Evolutionary conservation across 2,329 filamentous ascomycete species (phyloP).

Genomic region (Fusarium siculi): DNA sequence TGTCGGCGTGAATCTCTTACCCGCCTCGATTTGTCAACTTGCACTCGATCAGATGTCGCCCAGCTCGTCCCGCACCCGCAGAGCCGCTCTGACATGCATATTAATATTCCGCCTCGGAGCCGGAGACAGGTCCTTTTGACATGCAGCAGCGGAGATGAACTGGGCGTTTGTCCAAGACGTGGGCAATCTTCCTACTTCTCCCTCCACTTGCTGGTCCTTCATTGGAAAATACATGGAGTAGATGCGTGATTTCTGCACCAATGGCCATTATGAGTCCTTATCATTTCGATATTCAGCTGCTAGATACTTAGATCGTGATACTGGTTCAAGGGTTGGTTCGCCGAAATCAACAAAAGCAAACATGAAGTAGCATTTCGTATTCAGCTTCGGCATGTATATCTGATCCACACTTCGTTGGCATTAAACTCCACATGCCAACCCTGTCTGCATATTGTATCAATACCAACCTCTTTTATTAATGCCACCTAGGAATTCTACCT

Average conservation of each 20-base stretch:
- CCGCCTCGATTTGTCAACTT: neutral
- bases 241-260: neutral
- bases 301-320: neutral
- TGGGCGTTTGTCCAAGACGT: slow-evolving; percentile 1
- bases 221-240: slow-evolving; percentile 2
- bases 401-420: slow-evolving; percentile 17
- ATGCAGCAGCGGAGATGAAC: slow-evolving; percentile 24
- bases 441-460: slow-evolving; percentile 19
- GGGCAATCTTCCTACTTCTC: neutral
- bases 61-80: neutral
- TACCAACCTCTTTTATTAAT: slow-evolving; percentile 7
- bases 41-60: neutral
- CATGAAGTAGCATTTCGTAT: neutral
- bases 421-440: slow-evolving; percentile 1
- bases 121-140: slow-evolving; percentile 2
- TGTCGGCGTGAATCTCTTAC: neutral
- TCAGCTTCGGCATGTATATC: slow-evolving; percentile 9
- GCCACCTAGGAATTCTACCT: neutral
- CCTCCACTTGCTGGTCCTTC: slow-evolving; percentile 11
- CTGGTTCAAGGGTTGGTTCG: neutral
- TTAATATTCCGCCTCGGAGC: slow-evolving; percentile 20
- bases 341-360: slow-evolving; percentile 17
- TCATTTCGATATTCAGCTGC: neutral
- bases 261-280: neutral
- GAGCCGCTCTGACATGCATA: slow-evolving; percentile 18